These are phyloP conservation scores for Cenococcum geophilum DNA, from an alignment of 495 filamentous ascomycete genomes.

Conservation along the genomic window DNA sequence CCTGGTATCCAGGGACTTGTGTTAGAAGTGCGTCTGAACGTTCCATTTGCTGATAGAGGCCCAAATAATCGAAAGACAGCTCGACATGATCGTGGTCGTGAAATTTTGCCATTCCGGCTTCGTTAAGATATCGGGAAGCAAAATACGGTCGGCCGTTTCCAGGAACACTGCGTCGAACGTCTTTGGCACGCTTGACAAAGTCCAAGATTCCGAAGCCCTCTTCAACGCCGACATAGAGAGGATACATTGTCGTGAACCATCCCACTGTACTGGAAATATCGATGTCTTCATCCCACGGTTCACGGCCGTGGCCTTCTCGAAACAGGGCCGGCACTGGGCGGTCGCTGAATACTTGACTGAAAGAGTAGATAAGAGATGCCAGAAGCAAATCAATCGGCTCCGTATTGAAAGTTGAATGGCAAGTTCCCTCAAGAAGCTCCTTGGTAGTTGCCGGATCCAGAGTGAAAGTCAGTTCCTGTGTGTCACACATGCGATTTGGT, in stretches of 20 bases:
- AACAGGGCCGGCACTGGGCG: conserved; percentile 15
- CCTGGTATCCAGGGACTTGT: conserved; percentile 19
- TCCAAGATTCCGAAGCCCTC: conserved; percentile 16
- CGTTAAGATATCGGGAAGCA: conserved; percentile 17
- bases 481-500: conserved; percentile 19
- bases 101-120: conserved; percentile 16
- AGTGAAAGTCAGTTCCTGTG: conserved; percentile 7
- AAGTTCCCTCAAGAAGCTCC: conserved; percentile 19
- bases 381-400: conserved; percentile 22
- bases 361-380: conserved; percentile 16
- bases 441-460: conserved; percentile 17
- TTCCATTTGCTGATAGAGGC: conserved; percentile 24
- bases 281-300: conserved; percentile 20
- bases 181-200: conserved; percentile 18
- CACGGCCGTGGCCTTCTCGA: conserved; percentile 21
- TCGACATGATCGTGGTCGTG: conserved; percentile 15
- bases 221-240: conserved; percentile 12
- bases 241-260: conserved; percentile 28
- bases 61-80: conserved; percentile 21
- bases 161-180: conserved; percentile 17
- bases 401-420: conserved; percentile 14
- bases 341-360: conserved; percentile 20
- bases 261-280: conserved; percentile 22
- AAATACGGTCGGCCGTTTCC: conserved; percentile 23
- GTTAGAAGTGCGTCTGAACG: conserved; percentile 16